Conservation (phyloP, 1,284 basidiomycete species). For the Pyrrhoderma lamaoense region DNA sequence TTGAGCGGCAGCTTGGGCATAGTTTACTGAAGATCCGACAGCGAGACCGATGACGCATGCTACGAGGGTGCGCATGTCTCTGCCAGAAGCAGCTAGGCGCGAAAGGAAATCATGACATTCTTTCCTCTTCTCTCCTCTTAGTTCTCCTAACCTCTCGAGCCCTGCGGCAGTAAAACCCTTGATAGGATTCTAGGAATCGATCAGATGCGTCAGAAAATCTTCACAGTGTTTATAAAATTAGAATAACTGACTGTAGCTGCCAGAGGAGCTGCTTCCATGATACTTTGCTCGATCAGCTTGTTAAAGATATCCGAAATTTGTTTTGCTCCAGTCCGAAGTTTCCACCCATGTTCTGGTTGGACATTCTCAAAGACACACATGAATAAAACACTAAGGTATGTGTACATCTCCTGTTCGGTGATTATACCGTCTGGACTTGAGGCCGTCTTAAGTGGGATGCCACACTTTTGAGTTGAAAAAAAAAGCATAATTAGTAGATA, state of each 20-base stretch:
- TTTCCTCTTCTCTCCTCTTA: conserved; percentile 25
- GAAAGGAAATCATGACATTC: conserved; percentile 37
- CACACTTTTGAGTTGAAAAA: conserved; percentile 21
- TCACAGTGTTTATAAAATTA: too few relatives aligned
- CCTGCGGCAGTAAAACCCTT: too few relatives aligned
- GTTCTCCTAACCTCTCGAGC: too few relatives aligned
- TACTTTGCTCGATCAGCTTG: conserved; percentile 16
- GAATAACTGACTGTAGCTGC: conserved; percentile 11
- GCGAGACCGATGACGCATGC: conserved; percentile 42
- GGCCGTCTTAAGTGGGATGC: conserved; percentile 31
- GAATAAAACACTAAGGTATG: conserved; percentile 25
- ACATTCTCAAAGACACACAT: conserved; percentile 21
- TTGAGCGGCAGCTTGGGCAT: conserved; percentile 31
- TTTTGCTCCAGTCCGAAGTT: conserved; percentile 11
- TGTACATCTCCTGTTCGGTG: conserved; percentile 27
- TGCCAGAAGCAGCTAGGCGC: conserved; percentile 34
- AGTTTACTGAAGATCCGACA: conserved; percentile 40
- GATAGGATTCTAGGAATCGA: too few relatives aligned
- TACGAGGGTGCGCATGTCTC: conserved; percentile 36
- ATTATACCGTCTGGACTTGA: conserved; percentile 27
- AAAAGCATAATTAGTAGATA: not conserved
- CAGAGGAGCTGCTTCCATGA: conserved; percentile 16
- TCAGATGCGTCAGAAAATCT: too few relatives aligned
- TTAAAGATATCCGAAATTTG: conserved; percentile 17
- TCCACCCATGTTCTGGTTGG: conserved; percentile 16